Percentiles rank a stretch among this genome's conserved stretches.
phyloP scores from a whole-genome alignment of 2,329 filamentous ascomycete genomes.

The Epichloe gansuensis region DNA sequence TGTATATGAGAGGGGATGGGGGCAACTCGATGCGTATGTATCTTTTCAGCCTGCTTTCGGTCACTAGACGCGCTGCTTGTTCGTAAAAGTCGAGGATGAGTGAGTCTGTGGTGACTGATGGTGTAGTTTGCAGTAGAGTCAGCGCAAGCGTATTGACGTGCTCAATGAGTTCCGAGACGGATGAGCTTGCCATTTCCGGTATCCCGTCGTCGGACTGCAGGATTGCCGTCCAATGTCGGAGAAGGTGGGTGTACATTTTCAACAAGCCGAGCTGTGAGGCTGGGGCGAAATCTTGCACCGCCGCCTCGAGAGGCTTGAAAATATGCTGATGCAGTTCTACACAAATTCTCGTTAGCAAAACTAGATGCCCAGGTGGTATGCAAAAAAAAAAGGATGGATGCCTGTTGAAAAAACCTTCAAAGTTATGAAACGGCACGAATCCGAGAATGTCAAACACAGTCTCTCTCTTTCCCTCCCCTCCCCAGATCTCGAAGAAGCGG shows the following conservation, averaged over 20 bases:
- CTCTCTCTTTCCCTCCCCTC: constrained; percentile 41
- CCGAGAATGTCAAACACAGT: constrained; percentile 45
- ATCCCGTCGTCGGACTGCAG: constrained; percentile 28
- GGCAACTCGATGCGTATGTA: constrained; percentile 57
- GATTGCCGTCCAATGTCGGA: constrained; percentile 44
- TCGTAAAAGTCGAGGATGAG: constrained; percentile 60
- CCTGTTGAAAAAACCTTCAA: constrained; percentile 37
- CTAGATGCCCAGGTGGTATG: too few species aligned
- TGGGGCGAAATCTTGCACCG: constrained; percentile 34
- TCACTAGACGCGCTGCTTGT: constrained; percentile 42
- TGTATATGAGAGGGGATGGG: constrained; percentile 54
- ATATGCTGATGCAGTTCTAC: constrained; percentile 38
- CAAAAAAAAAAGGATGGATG: background rate
- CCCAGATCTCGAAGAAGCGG: constrained; percentile 46
- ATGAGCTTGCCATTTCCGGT: constrained; percentile 22
- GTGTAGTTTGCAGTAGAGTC: constrained; percentile 43
- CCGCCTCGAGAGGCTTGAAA: constrained; percentile 38
- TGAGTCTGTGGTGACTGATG: constrained; percentile 32
- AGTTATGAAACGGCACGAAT: constrained; percentile 40
- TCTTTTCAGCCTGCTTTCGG: constrained; percentile 34
- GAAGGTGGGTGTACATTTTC: constrained; percentile 51
- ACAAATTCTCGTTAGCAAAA: background rate
- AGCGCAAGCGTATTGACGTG: constrained; percentile 44
- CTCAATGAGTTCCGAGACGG: constrained; percentile 29
- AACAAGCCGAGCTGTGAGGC: constrained; percentile 48